Conservation (phyloP, 768 basidiomycete species). For the Pholiota conissans region DNA sequence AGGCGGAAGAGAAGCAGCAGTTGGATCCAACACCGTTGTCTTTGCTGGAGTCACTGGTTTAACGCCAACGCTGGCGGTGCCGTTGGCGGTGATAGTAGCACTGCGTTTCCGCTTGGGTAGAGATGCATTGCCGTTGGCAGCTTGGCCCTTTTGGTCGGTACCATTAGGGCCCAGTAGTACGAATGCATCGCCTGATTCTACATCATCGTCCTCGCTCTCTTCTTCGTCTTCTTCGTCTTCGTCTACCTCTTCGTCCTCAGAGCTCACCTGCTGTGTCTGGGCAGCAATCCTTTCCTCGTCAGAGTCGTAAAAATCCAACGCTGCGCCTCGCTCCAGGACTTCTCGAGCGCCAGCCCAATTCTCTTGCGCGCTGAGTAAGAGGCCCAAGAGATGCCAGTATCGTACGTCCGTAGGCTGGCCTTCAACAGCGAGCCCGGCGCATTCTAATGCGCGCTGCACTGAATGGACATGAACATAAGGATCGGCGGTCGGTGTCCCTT, state of each 20-base stretch:
- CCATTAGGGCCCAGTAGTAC: neutral
- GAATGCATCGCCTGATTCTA: constrained; percentile 9
- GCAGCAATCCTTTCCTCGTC: constrained; percentile 17
- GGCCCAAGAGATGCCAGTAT: constrained; percentile 89
- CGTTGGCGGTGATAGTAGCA: neutral
- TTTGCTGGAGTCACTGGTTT: neutral
- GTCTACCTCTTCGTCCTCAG: constrained; percentile 19
- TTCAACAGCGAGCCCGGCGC: constrained; percentile 75
- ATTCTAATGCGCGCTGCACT: constrained; percentile 51
- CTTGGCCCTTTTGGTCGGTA: neutral
- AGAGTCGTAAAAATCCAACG: constrained; percentile 43
- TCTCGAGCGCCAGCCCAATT: constrained; percentile 78
- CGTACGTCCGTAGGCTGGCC: constrained; percentile 59
- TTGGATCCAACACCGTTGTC: constrained; percentile 5
- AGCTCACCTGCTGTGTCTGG: neutral
- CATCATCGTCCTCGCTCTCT: constrained; percentile 19
- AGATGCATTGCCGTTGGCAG: neutral
- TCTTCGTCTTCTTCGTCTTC: constrained; percentile 17
- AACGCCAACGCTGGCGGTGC: neutral
- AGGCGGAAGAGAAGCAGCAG: constrained; percentile 35
- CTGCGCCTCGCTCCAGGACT: constrained; percentile 77
- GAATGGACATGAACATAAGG: constrained; percentile 2
- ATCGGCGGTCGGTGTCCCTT: neutral
- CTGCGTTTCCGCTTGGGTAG: constrained; percentile 2
- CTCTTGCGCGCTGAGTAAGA: constrained; percentile 76